Percentiles rank a stretch among this genome's conserved stretches.
Evolutionary conservation across 176 grass and related monocot species (phyloP).

Genomic region (Guadua angustifolia): DNA sequence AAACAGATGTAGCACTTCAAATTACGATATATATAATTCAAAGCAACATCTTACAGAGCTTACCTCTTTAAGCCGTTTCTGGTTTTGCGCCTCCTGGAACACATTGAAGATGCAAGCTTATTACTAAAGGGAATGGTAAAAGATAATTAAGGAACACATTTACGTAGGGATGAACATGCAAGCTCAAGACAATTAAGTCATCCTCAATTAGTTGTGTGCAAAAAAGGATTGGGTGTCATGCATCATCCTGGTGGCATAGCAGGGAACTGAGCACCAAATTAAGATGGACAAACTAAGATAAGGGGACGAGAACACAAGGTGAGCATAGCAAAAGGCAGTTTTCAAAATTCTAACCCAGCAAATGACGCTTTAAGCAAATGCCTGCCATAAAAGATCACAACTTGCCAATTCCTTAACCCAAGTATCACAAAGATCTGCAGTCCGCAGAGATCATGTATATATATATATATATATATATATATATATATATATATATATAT

Average conservation of each 20-base stretch:
- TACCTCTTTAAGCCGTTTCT: slow-evolving; percentile 83
- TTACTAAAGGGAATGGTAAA: not conserved
- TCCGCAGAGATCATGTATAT: too few relatives aligned
- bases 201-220: not conserved
- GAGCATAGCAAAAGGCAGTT: not conserved
- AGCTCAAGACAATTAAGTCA: not conserved
- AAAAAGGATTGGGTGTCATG: not conserved
- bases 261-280: not conserved
- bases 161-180: not conserved
- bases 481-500: too few relatives aligned
- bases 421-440: not conserved
- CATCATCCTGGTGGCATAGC: not conserved
- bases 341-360: not conserved
- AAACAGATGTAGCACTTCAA: not conserved
- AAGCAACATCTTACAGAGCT: not conserved
- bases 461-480: too few relatives aligned
- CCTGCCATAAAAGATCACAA: not conserved
- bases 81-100: slow-evolving; percentile 69
- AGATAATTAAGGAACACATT: not conserved
- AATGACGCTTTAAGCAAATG: not conserved
- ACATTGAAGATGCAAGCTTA: not conserved
- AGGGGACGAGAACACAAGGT: not conserved
- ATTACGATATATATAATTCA: not conserved
- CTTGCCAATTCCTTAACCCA: not conserved
- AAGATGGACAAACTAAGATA: not conserved